phyloP scores from a whole-genome alignment of 441 rosid genomes.

The Isatis lusitanica region DNA sequence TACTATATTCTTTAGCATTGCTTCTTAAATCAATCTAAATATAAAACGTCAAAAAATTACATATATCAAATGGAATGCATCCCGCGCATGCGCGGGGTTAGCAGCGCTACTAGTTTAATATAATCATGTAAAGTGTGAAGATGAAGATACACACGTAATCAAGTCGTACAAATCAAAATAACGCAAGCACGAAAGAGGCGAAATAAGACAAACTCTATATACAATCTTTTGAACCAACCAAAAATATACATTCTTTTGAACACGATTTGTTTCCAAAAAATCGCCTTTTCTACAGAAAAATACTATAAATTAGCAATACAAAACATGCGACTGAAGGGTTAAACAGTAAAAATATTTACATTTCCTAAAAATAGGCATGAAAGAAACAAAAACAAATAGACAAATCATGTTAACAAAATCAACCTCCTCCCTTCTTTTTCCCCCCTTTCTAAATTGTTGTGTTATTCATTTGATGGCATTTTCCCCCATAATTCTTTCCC shows the following conservation, averaged over 20 bases:
- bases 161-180: not conserved
- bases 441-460: not conserved
- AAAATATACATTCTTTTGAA: not conserved
- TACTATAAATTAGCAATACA: not conserved
- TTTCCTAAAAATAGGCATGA: not conserved
- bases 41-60: no score
- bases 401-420: not conserved
- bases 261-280: not conserved
- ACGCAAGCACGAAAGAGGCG: not conserved
- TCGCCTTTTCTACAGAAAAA: not conserved
- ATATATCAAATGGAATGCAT: no score
- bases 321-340: not conserved
- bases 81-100: no score
- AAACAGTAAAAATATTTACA: not conserved
- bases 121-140: no score
- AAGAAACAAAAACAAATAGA: not conserved
- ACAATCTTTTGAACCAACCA: not conserved
- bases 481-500: not conserved
- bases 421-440: not conserved
- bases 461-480: conserved; percentile 17
- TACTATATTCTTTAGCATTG: no score
- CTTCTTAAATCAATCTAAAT: no score
- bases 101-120: no score
- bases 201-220: not conserved
- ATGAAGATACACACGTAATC: not conserved